Conservation (phyloP, 805 yeast genomes). For the Ogataea methanolica region DNA sequence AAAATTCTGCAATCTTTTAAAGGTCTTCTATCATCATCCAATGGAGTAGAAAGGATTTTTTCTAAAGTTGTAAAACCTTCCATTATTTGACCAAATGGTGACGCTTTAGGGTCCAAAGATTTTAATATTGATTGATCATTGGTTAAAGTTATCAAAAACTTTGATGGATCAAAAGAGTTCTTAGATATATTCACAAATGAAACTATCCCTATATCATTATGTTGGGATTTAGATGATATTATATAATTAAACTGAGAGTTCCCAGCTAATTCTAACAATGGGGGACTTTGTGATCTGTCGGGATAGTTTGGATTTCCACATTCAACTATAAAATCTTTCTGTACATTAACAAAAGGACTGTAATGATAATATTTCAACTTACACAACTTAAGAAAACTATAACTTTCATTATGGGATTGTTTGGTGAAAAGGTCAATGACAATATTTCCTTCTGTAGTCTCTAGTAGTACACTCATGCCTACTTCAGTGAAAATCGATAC, state of each 20-base stretch:
- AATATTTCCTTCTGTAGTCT: constrained; percentile 40
- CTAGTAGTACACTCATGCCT: constrained; percentile 37
- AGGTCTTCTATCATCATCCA: constrained; percentile 39
- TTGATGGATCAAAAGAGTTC: constrained; percentile 26
- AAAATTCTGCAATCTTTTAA: constrained; percentile 47
- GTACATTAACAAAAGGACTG: constrained; percentile 43
- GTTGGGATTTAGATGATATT: constrained; percentile 22
- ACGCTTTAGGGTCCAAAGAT: constrained; percentile 17
- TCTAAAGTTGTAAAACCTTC: constrained; percentile 48
- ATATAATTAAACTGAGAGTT: neutral
- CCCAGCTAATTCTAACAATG: neutral
- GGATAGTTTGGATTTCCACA: constrained; percentile 50
- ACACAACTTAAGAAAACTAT: constrained; percentile 52
- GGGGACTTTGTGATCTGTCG: constrained; percentile 2
- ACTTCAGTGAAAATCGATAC: neutral
- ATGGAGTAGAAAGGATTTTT: constrained; percentile 34
- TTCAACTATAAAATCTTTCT: constrained; percentile 34
- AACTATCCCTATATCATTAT: constrained; percentile 33
- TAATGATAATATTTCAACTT: constrained; percentile 47
- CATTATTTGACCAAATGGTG: constrained; percentile 45
- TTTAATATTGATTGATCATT: constrained; percentile 24
- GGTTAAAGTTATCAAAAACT: constrained; percentile 34
- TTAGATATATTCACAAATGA: constrained; percentile 9
- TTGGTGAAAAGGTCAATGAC: constrained; percentile 43
- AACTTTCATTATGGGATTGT: constrained; percentile 34